Evolutionary conservation across 139 green algal species (phyloP).

Genomic region (Picochlorum costavermella): DNA sequence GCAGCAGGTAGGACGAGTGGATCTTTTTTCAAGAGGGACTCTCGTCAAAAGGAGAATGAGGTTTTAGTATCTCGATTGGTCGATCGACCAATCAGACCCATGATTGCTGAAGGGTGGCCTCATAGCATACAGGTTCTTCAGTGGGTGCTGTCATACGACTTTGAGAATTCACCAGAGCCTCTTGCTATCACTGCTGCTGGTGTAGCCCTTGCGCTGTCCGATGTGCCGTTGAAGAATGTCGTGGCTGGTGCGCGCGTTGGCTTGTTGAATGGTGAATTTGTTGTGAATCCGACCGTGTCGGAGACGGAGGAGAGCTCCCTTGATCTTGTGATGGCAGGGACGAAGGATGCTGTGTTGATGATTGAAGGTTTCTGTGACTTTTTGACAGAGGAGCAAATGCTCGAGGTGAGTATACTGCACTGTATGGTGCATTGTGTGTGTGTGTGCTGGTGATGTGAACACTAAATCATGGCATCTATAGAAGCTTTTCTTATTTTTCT

Average conservation of each 20-base stretch:
- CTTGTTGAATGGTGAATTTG: conserved; percentile 46
- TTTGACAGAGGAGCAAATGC: conserved; percentile 80
- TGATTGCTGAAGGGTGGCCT: conserved; percentile 82
- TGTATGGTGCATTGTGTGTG: background rate
- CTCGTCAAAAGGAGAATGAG: conserved; percentile 72
- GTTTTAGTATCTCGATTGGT: conserved; percentile 79
- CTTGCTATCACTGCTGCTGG: conserved; percentile 88
- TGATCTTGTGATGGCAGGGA: conserved; percentile 90
- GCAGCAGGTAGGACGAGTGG: conserved; percentile 79
- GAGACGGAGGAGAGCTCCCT: conserved; percentile 54
- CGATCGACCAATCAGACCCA: conserved; percentile 87
- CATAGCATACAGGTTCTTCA: conserved; percentile 79
- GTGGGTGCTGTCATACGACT: conserved; percentile 86
- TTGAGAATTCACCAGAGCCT: conserved; percentile 66
- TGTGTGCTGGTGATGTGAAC: conserved; percentile 11
- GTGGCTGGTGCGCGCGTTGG: conserved; percentile 87
- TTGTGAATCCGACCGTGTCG: conserved; percentile 75
- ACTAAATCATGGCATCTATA: conserved; percentile 18
- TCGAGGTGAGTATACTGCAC: conserved; percentile 46
- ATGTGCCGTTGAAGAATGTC: conserved; percentile 69
- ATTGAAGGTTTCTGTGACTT: conserved; percentile 96
- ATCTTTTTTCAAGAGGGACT: conserved; percentile 86
- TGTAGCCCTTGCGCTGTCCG: conserved; percentile 72
- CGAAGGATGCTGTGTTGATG: conserved; percentile 87
- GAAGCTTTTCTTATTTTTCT: background rate